Evolutionary conservation across 1,284 basidiomycete species (phyloP).

Genomic region (Pterula multifida): DNA sequence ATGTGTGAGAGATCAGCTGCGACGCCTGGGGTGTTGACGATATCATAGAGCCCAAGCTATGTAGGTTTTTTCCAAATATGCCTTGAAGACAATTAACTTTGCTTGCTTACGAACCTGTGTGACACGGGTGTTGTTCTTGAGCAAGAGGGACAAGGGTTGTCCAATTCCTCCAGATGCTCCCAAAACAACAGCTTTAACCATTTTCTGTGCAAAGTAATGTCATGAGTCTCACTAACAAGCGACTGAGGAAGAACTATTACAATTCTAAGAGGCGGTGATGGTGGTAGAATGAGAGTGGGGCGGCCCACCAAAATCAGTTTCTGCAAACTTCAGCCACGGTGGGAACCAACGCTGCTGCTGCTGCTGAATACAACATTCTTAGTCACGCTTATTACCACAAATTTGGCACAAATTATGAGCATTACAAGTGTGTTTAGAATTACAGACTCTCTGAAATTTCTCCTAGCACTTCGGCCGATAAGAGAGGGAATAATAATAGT

Average conservation of each 20-base stretch:
- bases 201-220: constrained; percentile 22
- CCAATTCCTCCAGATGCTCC: constrained; percentile 90
- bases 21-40: constrained; percentile 93
- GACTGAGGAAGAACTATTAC: no score
- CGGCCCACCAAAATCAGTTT: background rate
- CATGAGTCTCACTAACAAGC: no score
- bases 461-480: no score
- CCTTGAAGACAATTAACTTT: background rate
- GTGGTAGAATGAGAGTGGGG: background rate
- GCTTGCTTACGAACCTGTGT: constrained; percentile 41
- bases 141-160: constrained; percentile 83
- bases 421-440: background rate
- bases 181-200: constrained; percentile 91
- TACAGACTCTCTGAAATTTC: background rate
- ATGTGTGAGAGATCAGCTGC: constrained; percentile 92
- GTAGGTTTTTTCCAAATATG: background rate
- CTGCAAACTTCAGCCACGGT: background rate
- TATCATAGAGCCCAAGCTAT: constrained; percentile 87
- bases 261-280: background rate
- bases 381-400: no score
- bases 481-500: no score
- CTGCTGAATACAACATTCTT: background rate
- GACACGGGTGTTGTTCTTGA: constrained; percentile 79
- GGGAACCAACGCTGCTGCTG: background rate
- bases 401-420: background rate